Evolutionary conservation across 2,329 filamentous ascomycete genomes (phyloP).

Genomic region (Coniochaeta ligniaria): DNA sequence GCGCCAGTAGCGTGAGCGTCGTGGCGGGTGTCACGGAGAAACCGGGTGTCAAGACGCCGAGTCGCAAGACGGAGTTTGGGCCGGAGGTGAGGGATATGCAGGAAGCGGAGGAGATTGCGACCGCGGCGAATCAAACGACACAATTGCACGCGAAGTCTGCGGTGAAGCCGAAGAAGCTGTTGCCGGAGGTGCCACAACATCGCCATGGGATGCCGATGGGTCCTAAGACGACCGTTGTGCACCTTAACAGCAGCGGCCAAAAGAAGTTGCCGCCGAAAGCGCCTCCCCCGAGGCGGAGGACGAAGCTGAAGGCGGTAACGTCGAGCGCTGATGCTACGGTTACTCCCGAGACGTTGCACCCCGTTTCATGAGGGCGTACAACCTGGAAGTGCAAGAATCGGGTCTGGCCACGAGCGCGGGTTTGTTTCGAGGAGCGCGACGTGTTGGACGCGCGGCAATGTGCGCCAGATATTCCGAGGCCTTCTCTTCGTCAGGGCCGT

Average conservation of each 20-base stretch:
- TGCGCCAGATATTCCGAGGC: neutral
- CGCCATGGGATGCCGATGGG: slow-evolving; percentile 41
- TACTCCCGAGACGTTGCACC: slow-evolving; percentile 1
- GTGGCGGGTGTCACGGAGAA: slow-evolving; percentile 76
- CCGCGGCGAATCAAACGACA: slow-evolving; percentile 9
- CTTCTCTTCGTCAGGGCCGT: neutral
- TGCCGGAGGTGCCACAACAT: slow-evolving; percentile 50
- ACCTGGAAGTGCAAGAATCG: neutral
- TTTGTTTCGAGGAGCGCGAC: neutral
- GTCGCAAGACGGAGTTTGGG: slow-evolving; percentile 39
- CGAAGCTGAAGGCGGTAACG: slow-evolving; percentile 7
- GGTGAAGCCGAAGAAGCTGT: slow-evolving; percentile 34
- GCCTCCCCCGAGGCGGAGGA: neutral
- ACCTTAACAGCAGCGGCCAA: slow-evolving; percentile 9
- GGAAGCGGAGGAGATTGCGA: slow-evolving; percentile 15
- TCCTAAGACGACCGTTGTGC: slow-evolving; percentile 5
- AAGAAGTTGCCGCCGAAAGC: slow-evolving; percentile 2
- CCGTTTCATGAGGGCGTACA: slow-evolving; percentile 1
- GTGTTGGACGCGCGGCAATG: neutral
- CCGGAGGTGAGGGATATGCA: slow-evolving; percentile 4
- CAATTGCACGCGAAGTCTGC: neutral
- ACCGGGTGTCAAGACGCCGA: slow-evolving; percentile 75
- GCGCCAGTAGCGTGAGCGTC: slow-evolving; percentile 69
- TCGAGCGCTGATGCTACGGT: slow-evolving; percentile 5
- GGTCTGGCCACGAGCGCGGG: neutral